Evolutionary conservation across 768 basidiomycete species (phyloP), one percentile per base, ranked within the genome.

Genomic region (Macrolepiota albuminosa): DNA sequence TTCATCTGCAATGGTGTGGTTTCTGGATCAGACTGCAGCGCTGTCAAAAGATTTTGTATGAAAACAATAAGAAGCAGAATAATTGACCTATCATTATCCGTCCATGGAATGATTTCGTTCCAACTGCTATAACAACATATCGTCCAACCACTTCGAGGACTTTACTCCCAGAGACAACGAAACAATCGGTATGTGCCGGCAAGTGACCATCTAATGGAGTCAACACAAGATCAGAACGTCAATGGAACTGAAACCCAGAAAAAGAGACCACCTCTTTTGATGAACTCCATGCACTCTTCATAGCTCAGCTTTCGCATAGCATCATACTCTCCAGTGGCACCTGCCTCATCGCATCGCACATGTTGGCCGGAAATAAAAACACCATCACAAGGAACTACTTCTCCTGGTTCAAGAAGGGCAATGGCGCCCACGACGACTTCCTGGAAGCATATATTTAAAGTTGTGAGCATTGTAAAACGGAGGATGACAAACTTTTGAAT

Each of bases 371-470:
- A n/a, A n/a, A n/a, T n/a, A n/a, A n/a, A n/a, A n/a, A n/a, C n/a
- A n/a, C n/a, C n/a, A n/a, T n/a, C 97, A 72, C 94, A 96, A 51
- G 97, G 97, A 16, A 98, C 70, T 59, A 98, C 88, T 71, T 99
- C 96, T 58, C 97, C 97, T 0, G 97, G 94, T 76, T 98, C 95
- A 42, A 98, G 72, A 18, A 92, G 77, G 16, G 91, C 91, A 59
- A 99, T 81, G 66, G 98, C 96, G 46, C 97, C 97, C 33, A 98
- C 97, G 37, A 98, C 83, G 16, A 98, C 85, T 61, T 98, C 87
- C 85, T 94, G 73, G 51, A 73, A 67, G 42, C 64, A 59, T 57
- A 60, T 18, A 61, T 54, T 29, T 56, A 50, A 67, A n/a, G 68
- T 36, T 64, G 64, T 47, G 37, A 39, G 31, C 33, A 37, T 29